Percentiles rank a stretch among this genome's conserved stretches.
Conservation (phyloP, 768 basidiomycete species). For the Aureoboletus auriporus region DNA sequence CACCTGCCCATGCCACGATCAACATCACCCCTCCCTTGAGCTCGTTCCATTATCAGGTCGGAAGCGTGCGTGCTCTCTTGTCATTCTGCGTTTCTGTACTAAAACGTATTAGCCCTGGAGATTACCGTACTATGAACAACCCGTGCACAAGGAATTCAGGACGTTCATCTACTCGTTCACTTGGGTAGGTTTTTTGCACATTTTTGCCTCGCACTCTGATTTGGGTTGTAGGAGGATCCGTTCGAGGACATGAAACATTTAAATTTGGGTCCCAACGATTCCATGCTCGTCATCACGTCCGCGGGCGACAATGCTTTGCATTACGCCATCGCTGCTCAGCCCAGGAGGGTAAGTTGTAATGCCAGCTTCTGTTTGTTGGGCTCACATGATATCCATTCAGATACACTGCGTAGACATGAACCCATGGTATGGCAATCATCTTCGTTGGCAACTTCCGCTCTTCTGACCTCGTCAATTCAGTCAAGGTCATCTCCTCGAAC, state of each 20-base stretch:
- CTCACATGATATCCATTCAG: conserved; percentile 16
- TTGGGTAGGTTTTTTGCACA: conserved; percentile 35
- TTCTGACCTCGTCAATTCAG: conserved; percentile 24
- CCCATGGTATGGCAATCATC: conserved; percentile 39
- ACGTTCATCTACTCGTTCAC: conserved; percentile 65
- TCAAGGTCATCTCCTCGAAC: conserved; percentile 74
- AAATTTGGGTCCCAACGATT: conserved; percentile 54
- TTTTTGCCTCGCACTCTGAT: conserved; percentile 1
- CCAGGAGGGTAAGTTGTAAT: conserved; percentile 41
- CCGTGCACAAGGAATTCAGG: conserved; percentile 62
- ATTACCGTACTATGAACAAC: conserved; percentile 66
- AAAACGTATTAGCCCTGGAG: conserved; percentile 50
- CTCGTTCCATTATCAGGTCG: conserved; percentile 60
- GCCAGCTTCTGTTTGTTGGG: not conserved
- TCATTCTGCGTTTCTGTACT: not conserved
- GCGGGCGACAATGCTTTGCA: conserved; percentile 81
- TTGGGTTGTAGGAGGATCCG: conserved; percentile 57
- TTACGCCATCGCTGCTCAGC: conserved; percentile 65
- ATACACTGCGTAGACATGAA: conserved; percentile 77
- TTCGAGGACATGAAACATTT: conserved; percentile 67
- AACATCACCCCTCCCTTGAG: conserved; percentile 52
- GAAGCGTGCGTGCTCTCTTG: conserved; percentile 33
- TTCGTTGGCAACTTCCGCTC: not conserved
- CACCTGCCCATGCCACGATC: conserved; percentile 31
- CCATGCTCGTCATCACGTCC: conserved; percentile 69